phyloP scores from a whole-genome alignment of 2,329 filamentous ascomycete species.

The Mollisiaceae sp. region DNA sequence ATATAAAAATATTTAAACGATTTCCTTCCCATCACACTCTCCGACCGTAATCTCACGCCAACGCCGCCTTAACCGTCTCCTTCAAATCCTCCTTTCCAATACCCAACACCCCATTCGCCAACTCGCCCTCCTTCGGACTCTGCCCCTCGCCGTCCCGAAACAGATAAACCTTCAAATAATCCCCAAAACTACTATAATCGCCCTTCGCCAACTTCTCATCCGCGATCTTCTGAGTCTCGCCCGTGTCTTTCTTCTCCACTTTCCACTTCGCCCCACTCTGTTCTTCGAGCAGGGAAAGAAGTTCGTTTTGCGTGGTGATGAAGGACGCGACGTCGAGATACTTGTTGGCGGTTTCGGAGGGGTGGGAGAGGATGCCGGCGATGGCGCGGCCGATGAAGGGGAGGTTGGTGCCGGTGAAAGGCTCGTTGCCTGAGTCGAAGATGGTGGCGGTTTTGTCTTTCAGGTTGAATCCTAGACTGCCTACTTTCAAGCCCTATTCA shows the following conservation, averaged over 20 bases:
- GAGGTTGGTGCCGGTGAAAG: constrained; percentile 31
- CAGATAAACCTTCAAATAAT: constrained; percentile 22
- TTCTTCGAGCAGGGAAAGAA: constrained; percentile 39
- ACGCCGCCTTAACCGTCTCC: constrained; percentile 18
- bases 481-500: constrained; percentile 36
- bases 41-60: too few relatives aligned
- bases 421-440: constrained; percentile 41
- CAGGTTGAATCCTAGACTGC: constrained; percentile 58
- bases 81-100: constrained; percentile 27
- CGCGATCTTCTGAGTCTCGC: constrained; percentile 16
- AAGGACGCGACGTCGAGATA: constrained; percentile 43
- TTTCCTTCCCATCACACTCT: too few relatives aligned
- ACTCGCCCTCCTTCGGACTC: constrained; percentile 14
- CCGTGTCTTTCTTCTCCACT: constrained; percentile 20
- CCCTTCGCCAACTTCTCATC: constrained; percentile 30
- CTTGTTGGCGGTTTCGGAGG: constrained; percentile 41
- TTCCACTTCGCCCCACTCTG: constrained; percentile 41
- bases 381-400: constrained; percentile 41
- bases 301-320: constrained; percentile 41
- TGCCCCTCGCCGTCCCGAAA: constrained; percentile 25
- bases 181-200: constrained; percentile 26
- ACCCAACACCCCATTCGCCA: constrained; percentile 26
- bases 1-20: too few relatives aligned
- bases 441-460: constrained; percentile 52
- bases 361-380: constrained; percentile 42